phyloP scores from a whole-genome alignment of 2,329 filamentous ascomycete genomes.

The Madurella mycetomatis region DNA sequence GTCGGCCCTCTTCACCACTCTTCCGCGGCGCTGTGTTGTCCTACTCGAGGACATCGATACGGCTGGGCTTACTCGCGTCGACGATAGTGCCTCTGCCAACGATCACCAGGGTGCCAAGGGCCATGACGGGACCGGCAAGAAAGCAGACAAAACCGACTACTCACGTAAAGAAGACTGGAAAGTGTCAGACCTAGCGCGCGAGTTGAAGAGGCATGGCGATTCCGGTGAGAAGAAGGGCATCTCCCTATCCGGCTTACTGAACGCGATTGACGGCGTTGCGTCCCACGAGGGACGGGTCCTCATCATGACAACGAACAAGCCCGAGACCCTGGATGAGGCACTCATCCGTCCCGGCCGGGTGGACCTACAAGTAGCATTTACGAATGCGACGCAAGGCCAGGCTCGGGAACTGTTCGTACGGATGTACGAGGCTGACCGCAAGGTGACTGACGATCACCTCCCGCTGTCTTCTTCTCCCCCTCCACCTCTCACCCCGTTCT shows the following conservation, averaged over 20 bases:
- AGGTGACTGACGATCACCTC: not conserved
- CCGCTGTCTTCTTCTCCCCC: not conserved
- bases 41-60: constrained; percentile 67
- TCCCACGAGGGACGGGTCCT: constrained; percentile 74
- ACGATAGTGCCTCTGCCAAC: constrained; percentile 18
- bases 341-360: constrained; percentile 70
- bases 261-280: constrained; percentile 78
- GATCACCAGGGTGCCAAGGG: constrained; percentile 13
- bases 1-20: constrained; percentile 52
- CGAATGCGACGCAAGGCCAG: constrained; percentile 50
- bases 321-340: constrained; percentile 67
- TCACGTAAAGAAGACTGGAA: constrained; percentile 29
- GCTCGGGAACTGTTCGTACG: constrained; percentile 55
- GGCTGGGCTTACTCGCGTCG: constrained; percentile 50
- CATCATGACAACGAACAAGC: constrained; percentile 78
- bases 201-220: constrained; percentile 39
- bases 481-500: constrained; percentile 8
- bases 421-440: constrained; percentile 52
- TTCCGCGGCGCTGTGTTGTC: constrained; percentile 61
- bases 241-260: constrained; percentile 73
- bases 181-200: constrained; percentile 40
- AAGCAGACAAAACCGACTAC: constrained; percentile 31
- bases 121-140: constrained; percentile 24
- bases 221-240: constrained; percentile 49
- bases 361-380: constrained; percentile 58